Base-by-base conservation (phyloP, 1,284 basidiomycete genomes). In the Fistulinella cinereoalba region DNA sequence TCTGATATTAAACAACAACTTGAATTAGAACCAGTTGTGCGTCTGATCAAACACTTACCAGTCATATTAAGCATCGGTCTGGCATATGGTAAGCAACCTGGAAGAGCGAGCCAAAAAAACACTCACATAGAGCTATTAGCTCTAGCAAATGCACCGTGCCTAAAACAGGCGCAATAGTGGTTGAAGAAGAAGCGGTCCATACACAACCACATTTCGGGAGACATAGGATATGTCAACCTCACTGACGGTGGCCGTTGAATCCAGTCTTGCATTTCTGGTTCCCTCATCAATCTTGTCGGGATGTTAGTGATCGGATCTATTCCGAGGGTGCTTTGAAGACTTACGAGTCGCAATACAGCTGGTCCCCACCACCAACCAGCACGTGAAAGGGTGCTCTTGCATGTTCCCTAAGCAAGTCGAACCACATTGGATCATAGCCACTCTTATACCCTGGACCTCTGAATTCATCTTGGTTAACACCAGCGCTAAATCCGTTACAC, bases 381-480 rank as follows among this genome's bases (percentile, higher is more conserved):
- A 78, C 83, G 63, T 98, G 96, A 66, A 92, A 96, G 0, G 95
- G 93, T 50, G 76, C 72, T 56, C 82, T 75, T 2, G 78, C 75
- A 60, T 99, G 96, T 56, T 88, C 84, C 34, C 77, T 71, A 24
- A 99, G 77, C 33, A 98, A 68, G 67, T 99, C 95, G 55, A 85
- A 78, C 96, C 96, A 99, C 9, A 98, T 82, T 10, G 90, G 92
- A 65, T 94, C 92, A 60, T 89, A 93, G 0, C 92, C 87, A 43
- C 71, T 82, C 51, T 77, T 79, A 64, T 82, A 91, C 0, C 87
- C 81, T 21, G 85, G 80, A 37, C 88, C 79, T 50, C 78, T 75
- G 68, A 90, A 90, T 47, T 88, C 84, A 54, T 89, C 87, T 44
- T 81, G 79, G 57, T 90, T 89, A 18, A 90, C 76, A 31, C 88